Conservation (phyloP, 257 asterid genomes). For the Penstemon eatonii region DNA sequence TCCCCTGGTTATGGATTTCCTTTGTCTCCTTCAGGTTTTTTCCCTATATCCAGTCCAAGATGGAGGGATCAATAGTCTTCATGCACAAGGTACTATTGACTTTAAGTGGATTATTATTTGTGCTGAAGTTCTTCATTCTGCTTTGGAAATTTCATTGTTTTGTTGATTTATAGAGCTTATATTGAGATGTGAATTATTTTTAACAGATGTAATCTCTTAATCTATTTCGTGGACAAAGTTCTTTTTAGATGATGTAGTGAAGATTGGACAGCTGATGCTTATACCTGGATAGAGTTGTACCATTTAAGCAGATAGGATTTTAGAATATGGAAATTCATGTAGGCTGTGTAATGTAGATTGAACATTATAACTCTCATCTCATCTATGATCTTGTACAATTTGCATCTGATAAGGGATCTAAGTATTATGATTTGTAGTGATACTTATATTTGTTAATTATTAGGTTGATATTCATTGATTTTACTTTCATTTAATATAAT, state of each 20-base stretch:
- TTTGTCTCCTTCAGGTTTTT: conserved; percentile 77
- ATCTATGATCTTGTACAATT: conserved; percentile 5
- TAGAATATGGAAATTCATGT: conserved; percentile 28
- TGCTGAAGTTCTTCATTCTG: conserved; percentile 29
- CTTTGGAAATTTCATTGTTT: conserved; percentile 32
- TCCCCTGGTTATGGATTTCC: conserved; percentile 95
- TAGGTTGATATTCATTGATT: not conserved
- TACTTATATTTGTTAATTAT: not conserved
- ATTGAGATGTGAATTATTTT: conserved; percentile 22
- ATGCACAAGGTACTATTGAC: conserved; percentile 38
- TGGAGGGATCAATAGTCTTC: conserved; percentile 71
- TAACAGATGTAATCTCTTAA: conserved; percentile 23
- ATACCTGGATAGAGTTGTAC: conserved; percentile 34
- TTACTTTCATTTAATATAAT: not conserved
- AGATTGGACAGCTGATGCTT: conserved; percentile 26
- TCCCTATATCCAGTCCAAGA: conserved; percentile 71
- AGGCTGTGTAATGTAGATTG: conserved; percentile 30
- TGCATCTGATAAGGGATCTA: conserved; percentile 13
- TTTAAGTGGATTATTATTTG: conserved; percentile 29
- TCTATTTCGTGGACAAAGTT: conserved; percentile 27
- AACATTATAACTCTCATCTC: conserved; percentile 15
- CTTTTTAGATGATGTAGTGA: conserved; percentile 31
- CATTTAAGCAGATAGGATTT: conserved; percentile 31
- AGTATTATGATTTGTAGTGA: not conserved
- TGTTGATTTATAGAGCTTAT: conserved; percentile 28